Conservation (phyloP, 2,329 filamentous ascomycete genomes). For the Chrysosporium queenslandicum region DNA sequence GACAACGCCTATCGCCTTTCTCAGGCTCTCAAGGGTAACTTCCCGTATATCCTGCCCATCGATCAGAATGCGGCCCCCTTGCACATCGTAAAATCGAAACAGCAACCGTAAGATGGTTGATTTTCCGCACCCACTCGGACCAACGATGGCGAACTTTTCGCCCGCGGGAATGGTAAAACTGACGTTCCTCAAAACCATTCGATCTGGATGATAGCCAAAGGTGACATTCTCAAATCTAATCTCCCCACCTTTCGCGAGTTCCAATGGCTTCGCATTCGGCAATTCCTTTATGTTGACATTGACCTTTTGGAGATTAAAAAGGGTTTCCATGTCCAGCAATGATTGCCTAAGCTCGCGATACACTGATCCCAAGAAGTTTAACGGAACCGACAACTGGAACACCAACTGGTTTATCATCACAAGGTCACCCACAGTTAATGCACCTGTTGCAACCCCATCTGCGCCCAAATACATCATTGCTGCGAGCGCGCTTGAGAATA, state of each 20-base stretch:
- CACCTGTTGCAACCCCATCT: slow-evolving; percentile 71
- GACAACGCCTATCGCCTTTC: slow-evolving; percentile 82
- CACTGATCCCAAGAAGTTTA: slow-evolving; percentile 97
- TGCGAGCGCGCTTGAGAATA: slow-evolving; percentile 87
- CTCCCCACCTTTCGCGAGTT: slow-evolving; percentile 67
- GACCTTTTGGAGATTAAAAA: slow-evolving; percentile 95
- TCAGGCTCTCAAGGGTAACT: slow-evolving; percentile 70
- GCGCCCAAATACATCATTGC: slow-evolving; percentile 98
- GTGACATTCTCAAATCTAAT: slow-evolving; percentile 91
- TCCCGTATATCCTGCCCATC: slow-evolving; percentile 87
- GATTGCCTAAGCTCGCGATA: slow-evolving; percentile 94
- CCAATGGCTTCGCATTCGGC: slow-evolving; percentile 61
- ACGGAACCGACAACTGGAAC: slow-evolving; percentile 89
- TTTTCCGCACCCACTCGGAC: slow-evolving; percentile 91
- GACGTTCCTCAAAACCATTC: slow-evolving; percentile 77
- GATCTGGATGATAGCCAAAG: slow-evolving; percentile 81
- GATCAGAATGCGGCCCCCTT: slow-evolving; percentile 74
- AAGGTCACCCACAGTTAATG: slow-evolving; percentile 82
- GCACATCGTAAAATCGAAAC: slow-evolving; percentile 89
- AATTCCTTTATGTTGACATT: slow-evolving; percentile 77
- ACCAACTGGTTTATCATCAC: slow-evolving; percentile 99
- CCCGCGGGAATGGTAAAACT: slow-evolving; percentile 85
- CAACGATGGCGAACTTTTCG: slow-evolving; percentile 91
- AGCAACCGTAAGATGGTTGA: slow-evolving; percentile 83
- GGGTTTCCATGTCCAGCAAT: slow-evolving; percentile 92